Percentiles rank a stretch among this genome's conserved stretches.
phyloP scores from a whole-genome alignment of 2,329 filamentous ascomycete genomes.

The Aspergillus ustus region DNA sequence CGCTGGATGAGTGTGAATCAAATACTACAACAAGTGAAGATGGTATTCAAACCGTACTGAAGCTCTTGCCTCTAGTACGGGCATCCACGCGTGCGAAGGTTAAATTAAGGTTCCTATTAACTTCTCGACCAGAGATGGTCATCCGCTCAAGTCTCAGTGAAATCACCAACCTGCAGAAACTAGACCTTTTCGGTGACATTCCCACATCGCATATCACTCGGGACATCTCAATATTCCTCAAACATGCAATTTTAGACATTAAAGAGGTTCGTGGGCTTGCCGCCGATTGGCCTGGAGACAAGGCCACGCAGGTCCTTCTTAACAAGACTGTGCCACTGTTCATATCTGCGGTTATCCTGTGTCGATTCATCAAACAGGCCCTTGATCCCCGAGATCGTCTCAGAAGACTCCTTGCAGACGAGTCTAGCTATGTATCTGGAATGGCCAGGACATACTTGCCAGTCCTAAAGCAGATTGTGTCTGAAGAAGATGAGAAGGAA shows the following conservation, averaged over 20 bases:
- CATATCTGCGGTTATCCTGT: slow-evolving; percentile 17
- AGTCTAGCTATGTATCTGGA: slow-evolving; percentile 1
- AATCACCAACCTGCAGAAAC: neutral
- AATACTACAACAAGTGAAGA: neutral
- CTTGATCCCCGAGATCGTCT: slow-evolving; percentile 12
- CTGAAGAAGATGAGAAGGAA: neutral
- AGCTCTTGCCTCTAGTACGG: slow-evolving; percentile 25
- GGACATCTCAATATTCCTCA: slow-evolving; percentile 26
- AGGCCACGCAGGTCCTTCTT: slow-evolving; percentile 7
- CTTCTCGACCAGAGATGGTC: slow-evolving; percentile 35
- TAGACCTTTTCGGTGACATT: slow-evolving; percentile 17
- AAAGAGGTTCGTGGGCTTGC: slow-evolving; percentile 13
- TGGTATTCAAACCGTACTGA: slow-evolving; percentile 28
- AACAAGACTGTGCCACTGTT: slow-evolving; percentile 15
- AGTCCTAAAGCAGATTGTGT: slow-evolving; percentile 12
- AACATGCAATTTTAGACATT: slow-evolving; percentile 16
- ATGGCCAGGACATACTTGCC: slow-evolving; percentile 14
- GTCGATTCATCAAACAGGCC: slow-evolving; percentile 11
- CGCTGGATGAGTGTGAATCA: neutral
- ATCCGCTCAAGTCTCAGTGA: slow-evolving; percentile 17
- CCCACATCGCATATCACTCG: slow-evolving; percentile 22
- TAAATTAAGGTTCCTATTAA: slow-evolving; percentile 31
- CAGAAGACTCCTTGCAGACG: neutral
- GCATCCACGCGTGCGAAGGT: slow-evolving; percentile 22
- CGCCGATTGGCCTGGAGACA: slow-evolving; percentile 12